These are phyloP conservation scores for Gaillardinia entomophila DNA, from an alignment of 805 yeast genomes.

Conservation along the genomic window DNA sequence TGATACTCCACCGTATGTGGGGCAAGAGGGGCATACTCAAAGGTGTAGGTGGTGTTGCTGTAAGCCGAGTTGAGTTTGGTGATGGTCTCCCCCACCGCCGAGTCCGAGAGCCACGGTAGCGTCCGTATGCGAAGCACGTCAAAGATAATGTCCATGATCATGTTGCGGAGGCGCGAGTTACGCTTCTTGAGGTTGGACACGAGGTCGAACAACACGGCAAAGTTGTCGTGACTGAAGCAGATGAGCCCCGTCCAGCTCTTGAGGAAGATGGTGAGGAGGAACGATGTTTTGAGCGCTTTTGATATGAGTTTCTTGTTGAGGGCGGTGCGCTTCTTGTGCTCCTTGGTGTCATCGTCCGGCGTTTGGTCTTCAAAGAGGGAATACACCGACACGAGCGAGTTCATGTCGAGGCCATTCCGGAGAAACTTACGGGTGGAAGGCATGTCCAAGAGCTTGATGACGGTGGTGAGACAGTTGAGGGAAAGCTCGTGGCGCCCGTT, in stretches of 20 bases:
- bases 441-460: constrained; percentile 52
- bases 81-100: constrained; percentile 16
- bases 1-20: constrained; percentile 36
- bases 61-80: constrained; percentile 3
- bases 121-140: constrained; percentile 60
- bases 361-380: constrained; percentile 45
- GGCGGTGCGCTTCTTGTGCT: neutral
- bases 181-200: constrained; percentile 57
- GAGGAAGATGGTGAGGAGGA: constrained; percentile 53
- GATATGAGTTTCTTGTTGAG: constrained; percentile 28
- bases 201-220: constrained; percentile 50
- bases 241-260: constrained; percentile 76
- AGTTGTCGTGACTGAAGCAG: constrained; percentile 53
- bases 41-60: constrained; percentile 2
- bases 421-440: constrained; percentile 50
- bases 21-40: constrained; percentile 8
- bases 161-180: constrained; percentile 51
- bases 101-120: constrained; percentile 44
- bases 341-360: neutral
- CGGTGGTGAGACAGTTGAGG: constrained; percentile 30
- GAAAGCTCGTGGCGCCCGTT: constrained; percentile 14
- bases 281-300: constrained; percentile 54
- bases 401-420: constrained; percentile 57
- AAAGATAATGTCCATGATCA: constrained; percentile 64
- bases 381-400: constrained; percentile 60